Conservation (phyloP, 305 asterid species). For the Rubia balearica region DNA sequence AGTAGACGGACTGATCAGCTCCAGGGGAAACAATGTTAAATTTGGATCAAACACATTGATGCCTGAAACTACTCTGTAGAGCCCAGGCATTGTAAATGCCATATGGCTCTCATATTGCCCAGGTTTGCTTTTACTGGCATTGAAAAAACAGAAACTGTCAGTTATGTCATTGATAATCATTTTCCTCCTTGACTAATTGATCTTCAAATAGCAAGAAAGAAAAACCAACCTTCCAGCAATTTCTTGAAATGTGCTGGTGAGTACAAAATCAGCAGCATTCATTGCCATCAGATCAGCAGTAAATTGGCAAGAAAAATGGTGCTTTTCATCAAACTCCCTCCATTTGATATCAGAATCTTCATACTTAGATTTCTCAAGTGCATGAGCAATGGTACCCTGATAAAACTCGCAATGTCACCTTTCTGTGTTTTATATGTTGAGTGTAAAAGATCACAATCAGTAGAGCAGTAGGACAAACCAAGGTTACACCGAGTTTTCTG, state of each 20-base stretch:
- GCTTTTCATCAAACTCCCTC: too few relatives aligned
- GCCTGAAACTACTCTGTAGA: slow-evolving; percentile 55
- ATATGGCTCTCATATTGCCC: slow-evolving; percentile 88
- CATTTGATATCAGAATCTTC: slow-evolving; percentile 44
- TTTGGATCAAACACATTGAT: too few relatives aligned
- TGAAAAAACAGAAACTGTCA: not conserved
- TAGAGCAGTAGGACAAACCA: slow-evolving; percentile 25
- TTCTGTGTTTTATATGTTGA: slow-evolving; percentile 11
- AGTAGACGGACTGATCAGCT: slow-evolving; percentile 62
- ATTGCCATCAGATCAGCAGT: too few relatives aligned
- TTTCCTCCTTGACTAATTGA: not conserved
- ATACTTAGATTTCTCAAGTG: slow-evolving; percentile 88
- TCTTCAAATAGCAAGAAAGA: not conserved
- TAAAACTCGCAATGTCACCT: not conserved
- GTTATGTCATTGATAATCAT: too few relatives aligned
- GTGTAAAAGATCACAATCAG: not conserved
- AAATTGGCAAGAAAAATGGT: too few relatives aligned
- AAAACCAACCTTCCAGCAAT: slow-evolving; percentile 77
- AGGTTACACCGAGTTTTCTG: slow-evolving; percentile 55
- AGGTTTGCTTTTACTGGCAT: slow-evolving; percentile 62
- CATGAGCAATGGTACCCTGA: slow-evolving; percentile 95
- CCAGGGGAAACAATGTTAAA: too few relatives aligned
- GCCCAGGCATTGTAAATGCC: slow-evolving; percentile 77
- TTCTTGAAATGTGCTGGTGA: slow-evolving; percentile 89
- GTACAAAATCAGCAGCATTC: slow-evolving; percentile 53